These are phyloP conservation scores for Ascochyta koolunga DNA, from an alignment of 2,329 filamentous ascomycete genomes.

Conservation along the genomic window DNA sequence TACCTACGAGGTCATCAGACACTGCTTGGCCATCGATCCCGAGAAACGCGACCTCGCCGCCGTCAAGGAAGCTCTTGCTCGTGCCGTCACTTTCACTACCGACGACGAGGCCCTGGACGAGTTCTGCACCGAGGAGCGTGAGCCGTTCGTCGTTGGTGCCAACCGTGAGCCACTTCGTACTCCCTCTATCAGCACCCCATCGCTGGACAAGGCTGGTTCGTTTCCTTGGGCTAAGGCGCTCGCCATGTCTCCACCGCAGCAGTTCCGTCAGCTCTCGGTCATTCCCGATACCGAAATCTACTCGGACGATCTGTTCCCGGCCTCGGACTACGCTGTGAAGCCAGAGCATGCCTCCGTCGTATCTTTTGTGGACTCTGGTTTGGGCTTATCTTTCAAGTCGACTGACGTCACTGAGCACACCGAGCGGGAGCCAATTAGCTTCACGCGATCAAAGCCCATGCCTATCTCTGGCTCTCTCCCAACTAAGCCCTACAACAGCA, in stretches of 20 bases:
- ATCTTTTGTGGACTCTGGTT: conserved; percentile 81
- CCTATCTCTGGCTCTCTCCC: conserved; percentile 82
- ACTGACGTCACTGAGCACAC: conserved; percentile 46
- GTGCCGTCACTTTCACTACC: conserved; percentile 89
- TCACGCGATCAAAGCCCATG: conserved; percentile 70
- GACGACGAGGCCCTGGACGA: conserved; percentile 91
- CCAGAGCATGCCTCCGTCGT: conserved; percentile 80
- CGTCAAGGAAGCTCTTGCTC: conserved; percentile 77
- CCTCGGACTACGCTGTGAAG: conserved; percentile 75
- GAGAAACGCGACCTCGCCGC: conserved; percentile 81
- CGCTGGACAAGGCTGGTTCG: conserved; percentile 74
- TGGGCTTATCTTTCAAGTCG: conserved; percentile 82
- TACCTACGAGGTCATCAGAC: conserved; percentile 89
- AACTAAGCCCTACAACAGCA: conserved; percentile 67
- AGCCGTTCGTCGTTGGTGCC: conserved; percentile 76
- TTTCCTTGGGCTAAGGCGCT: conserved; percentile 96
- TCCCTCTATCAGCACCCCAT: conserved; percentile 89
- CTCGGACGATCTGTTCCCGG: conserved; percentile 83
- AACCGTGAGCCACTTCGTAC: conserved; percentile 95
- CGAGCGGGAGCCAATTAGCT: conserved; percentile 51
- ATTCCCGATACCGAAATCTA: conserved; percentile 82
- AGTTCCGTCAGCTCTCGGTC: conserved; percentile 81
- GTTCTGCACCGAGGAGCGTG: conserved; percentile 84
- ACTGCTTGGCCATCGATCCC: conserved; percentile 91
- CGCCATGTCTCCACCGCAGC: conserved; percentile 73